phyloP scores from a whole-genome alignment of 2,329 filamentous ascomycete genomes.

The Westerdykella ornata region DNA sequence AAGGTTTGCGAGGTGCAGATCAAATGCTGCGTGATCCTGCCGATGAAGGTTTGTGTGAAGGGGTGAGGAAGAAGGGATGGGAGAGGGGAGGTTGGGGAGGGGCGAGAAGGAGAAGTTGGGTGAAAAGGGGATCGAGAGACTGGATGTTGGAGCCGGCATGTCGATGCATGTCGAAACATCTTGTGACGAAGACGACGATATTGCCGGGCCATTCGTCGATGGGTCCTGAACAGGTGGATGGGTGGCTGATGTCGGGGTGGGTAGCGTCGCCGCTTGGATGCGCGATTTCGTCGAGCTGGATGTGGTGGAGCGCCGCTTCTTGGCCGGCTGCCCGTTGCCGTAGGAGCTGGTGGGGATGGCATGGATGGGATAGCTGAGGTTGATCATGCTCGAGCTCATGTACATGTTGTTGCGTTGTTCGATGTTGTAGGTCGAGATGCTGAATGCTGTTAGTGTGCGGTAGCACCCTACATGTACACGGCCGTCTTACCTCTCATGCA shows the following conservation, averaged over 20 bases:
- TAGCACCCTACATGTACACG: not conserved
- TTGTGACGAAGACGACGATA: too few species aligned
- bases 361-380: constrained; percentile 20
- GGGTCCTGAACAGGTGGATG: constrained; percentile 12
- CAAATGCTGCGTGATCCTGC: constrained; percentile 5
- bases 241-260: constrained; percentile 28
- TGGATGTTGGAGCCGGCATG: not conserved
- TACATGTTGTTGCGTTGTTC: constrained; percentile 36
- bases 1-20: too few species aligned
- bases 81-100: constrained; percentile 14
- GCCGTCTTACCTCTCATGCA: constrained; percentile 49
- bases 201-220: not conserved
- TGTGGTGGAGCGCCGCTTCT: constrained; percentile 32
- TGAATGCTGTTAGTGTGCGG: constrained; percentile 4
- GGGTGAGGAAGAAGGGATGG: constrained; percentile 25
- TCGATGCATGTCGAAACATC: too few species aligned
- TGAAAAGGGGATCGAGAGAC: not conserved
- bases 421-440: constrained; percentile 30
- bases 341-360: constrained; percentile 12
- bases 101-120: constrained; percentile 21
- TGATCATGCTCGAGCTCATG: constrained; percentile 26
- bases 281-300: constrained; percentile 17
- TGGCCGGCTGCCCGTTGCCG: constrained; percentile 26
- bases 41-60: constrained; percentile 13
- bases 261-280: constrained; percentile 17